Percentiles rank a stretch among this genome's conserved stretches.
Conservation (phyloP, 176 grass and related monocot species). For the Neostapfia colusana region DNA sequence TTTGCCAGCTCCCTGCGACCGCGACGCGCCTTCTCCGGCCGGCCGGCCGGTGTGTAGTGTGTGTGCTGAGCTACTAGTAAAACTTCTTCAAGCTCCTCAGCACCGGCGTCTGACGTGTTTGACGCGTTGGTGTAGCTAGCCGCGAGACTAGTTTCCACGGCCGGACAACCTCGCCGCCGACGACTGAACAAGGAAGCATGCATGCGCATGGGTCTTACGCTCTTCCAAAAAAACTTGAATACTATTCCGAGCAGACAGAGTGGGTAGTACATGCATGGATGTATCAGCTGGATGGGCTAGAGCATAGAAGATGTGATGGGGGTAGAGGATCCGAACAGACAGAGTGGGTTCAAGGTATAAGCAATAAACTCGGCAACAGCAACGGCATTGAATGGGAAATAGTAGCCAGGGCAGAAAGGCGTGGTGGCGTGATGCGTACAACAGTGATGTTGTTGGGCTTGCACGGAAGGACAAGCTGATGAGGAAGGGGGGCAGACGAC, state of each 20-base stretch:
- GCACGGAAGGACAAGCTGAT: constrained; percentile 6
- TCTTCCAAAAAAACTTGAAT: too few relatives aligned
- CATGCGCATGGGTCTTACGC: too few relatives aligned
- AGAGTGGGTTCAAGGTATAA: constrained; percentile 82
- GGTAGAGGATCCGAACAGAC: constrained; percentile 57
- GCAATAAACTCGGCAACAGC: constrained; percentile 60
- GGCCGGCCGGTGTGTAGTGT: neutral
- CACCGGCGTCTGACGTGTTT: neutral
- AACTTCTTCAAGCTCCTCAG: neutral
- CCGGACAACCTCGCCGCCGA: neutral
- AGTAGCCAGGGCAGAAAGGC: constrained; percentile 64
- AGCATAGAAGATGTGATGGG: neutral
- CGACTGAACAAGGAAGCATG: neutral
- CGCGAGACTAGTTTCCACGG: too few relatives aligned
- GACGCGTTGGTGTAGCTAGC: neutral
- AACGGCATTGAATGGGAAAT: constrained; percentile 66
- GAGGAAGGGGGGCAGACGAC: neutral
- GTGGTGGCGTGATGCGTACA: constrained; percentile 47
- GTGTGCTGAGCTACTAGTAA: neutral
- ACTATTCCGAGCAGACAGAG: too few relatives aligned
- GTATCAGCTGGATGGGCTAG: neutral
- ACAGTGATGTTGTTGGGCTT: constrained; percentile 63
- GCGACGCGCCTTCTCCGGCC: neutral
- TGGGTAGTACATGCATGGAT: neutral
- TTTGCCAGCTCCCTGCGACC: constrained; percentile 12